These are phyloP conservation scores for Auxenochlorella pyrenoidosa DNA, from an alignment of 139 green algal species.

Conservation along the genomic window DNA sequence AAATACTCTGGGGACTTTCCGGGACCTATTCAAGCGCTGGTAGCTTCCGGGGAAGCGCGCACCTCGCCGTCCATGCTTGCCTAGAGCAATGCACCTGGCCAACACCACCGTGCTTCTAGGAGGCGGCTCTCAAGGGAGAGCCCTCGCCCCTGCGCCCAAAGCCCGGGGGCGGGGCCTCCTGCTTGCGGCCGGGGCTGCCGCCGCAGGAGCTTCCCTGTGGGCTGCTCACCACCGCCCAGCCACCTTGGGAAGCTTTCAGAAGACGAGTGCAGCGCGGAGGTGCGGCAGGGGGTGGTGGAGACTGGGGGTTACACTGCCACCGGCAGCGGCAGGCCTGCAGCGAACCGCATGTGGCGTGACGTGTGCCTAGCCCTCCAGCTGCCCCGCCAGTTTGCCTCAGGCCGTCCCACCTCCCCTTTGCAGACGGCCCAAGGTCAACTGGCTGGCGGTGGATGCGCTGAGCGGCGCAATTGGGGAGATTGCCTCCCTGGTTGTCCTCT, in stretches of 20 bases:
- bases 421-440: conserved; percentile 28
- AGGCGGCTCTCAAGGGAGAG: too few species aligned
- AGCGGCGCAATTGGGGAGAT: conserved; percentile 70
- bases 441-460: conserved; percentile 60
- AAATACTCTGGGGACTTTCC: too few species aligned
- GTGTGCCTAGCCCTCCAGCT: not conserved
- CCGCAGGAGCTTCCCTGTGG: not conserved
- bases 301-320: not conserved
- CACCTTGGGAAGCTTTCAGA: not conserved
- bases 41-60: too few species aligned
- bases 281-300: not conserved
- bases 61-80: too few species aligned
- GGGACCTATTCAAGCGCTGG: too few species aligned
- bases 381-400: not conserved
- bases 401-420: not conserved
- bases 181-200: not conserved
- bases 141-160: too few species aligned
- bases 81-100: too few species aligned
- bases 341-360: not conserved
- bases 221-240: not conserved
- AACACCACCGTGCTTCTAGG: too few species aligned
- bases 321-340: not conserved
- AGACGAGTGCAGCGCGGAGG: not conserved
- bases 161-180: not conserved
- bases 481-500: conserved; percentile 64